These are phyloP conservation scores for Leccinum variicolor DNA, from an alignment of 768 basidiomycete species.

Conservation along the genomic window DNA sequence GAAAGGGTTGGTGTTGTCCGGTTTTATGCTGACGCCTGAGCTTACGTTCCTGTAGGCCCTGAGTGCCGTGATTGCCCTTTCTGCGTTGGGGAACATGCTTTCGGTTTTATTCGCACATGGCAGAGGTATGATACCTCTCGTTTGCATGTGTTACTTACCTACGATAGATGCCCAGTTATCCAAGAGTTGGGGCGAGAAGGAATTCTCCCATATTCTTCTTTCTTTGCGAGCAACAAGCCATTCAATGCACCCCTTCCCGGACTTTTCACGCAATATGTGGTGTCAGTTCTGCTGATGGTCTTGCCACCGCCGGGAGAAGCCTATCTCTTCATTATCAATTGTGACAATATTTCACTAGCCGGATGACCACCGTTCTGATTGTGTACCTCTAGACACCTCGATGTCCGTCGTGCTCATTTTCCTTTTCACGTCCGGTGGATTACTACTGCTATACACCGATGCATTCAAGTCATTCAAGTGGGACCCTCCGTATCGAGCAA, in stretches of 20 bases:
- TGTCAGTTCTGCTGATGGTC: slow-evolving; percentile 54
- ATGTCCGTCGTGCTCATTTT: slow-evolving; percentile 60
- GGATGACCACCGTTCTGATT: background rate
- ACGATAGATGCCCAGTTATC: slow-evolving; percentile 42
- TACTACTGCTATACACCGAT: slow-evolving; percentile 56
- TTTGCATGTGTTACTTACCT: background rate
- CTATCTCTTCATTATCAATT: slow-evolving; percentile 65
- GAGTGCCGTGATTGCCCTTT: slow-evolving; percentile 60
- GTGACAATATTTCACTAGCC: slow-evolving; percentile 31
- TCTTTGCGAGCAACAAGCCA: slow-evolving; percentile 70
- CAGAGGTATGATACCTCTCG: slow-evolving; percentile 43
- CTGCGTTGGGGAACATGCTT: slow-evolving; percentile 61
- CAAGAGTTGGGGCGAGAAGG: slow-evolving; percentile 76
- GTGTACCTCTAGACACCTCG: slow-evolving; percentile 43
- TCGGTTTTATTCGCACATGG: slow-evolving; percentile 65
- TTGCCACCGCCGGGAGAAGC: slow-evolving; percentile 69
- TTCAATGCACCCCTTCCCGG: slow-evolving; percentile 66
- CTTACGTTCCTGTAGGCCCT: slow-evolving; percentile 40
- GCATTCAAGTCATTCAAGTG: slow-evolving; percentile 45
- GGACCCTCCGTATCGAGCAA: slow-evolving; percentile 63
- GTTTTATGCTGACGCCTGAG: background rate
- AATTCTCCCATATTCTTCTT: slow-evolving; percentile 58
- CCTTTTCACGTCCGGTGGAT: slow-evolving; percentile 54
- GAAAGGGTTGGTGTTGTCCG: slow-evolving; percentile 45
- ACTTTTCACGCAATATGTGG: slow-evolving; percentile 56